Conservation (phyloP, 768 basidiomycete genomes). For the Trametes meyenii region DNA sequence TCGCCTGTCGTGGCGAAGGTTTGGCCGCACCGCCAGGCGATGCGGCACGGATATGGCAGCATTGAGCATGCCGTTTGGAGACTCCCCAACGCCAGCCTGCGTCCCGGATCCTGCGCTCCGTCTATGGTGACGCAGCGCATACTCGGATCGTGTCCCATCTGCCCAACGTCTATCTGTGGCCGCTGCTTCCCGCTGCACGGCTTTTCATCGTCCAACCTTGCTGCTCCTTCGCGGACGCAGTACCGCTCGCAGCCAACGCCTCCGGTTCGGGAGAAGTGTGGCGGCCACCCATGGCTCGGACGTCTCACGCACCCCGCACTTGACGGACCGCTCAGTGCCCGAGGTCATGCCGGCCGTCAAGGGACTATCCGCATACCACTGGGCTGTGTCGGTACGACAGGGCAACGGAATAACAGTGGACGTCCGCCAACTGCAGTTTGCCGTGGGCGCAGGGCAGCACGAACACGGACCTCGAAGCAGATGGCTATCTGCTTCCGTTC, state of each 20-base stretch:
- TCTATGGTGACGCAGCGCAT: slow-evolving; percentile 5
- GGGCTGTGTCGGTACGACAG: slow-evolving; percentile 10
- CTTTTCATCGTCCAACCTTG: slow-evolving; percentile 4
- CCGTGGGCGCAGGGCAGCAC: slow-evolving; percentile 11
- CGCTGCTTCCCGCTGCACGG: background rate
- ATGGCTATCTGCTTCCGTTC: slow-evolving; percentile 14
- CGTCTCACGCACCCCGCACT: background rate
- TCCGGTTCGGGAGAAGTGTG: background rate
- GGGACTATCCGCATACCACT: background rate
- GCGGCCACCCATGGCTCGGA: background rate
- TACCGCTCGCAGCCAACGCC: background rate
- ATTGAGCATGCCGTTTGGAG: slow-evolving; percentile 26
- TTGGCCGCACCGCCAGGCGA: background rate
- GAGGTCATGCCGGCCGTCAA: background rate
- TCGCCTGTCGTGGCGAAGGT: slow-evolving; percentile 7
- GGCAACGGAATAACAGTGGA: background rate
- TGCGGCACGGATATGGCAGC: slow-evolving; percentile 23
- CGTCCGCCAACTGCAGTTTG: background rate
- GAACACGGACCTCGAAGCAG: slow-evolving; percentile 10
- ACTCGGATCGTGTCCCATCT: slow-evolving; percentile 10
- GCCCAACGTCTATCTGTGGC: slow-evolving; percentile 18
- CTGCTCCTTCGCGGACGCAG: background rate
- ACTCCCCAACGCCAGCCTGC: slow-evolving; percentile 8
- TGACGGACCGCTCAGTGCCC: background rate
- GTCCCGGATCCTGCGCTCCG: slow-evolving; percentile 20